Percentiles rank a stretch among this genome's conserved stretches.
Conservation (phyloP, 2,329 filamentous ascomycete species). For the Stachybotrys chartarum region DNA sequence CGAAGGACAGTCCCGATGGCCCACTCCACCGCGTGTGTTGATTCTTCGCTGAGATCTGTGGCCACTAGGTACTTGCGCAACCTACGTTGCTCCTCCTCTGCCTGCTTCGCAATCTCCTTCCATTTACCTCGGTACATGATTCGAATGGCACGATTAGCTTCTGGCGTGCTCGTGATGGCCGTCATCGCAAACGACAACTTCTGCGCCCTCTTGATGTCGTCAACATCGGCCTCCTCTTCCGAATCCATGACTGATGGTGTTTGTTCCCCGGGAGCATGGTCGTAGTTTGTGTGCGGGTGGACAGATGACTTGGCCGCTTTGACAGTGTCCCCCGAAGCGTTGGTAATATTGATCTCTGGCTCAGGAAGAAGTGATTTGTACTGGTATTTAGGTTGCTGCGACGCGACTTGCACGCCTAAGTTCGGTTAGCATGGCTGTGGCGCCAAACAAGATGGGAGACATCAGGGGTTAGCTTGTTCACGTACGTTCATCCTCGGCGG, state of each 20-base stretch:
- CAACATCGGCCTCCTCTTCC: constrained; percentile 77
- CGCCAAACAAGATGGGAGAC: background rate
- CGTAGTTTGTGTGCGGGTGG: constrained; percentile 81
- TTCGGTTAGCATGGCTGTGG: constrained; percentile 11
- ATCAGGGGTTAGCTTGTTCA: constrained; percentile 10
- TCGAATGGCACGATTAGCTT: constrained; percentile 73
- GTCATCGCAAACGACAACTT: constrained; percentile 77
- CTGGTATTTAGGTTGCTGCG: constrained; percentile 41
- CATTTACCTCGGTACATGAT: constrained; percentile 91
- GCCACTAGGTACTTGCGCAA: constrained; percentile 92
- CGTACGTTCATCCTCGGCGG: constrained; percentile 73
- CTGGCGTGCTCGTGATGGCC: constrained; percentile 66
- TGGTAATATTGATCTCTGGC: constrained; percentile 58
- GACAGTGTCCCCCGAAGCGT: constrained; percentile 53
- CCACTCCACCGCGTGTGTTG: constrained; percentile 93
- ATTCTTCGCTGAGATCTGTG: constrained; percentile 89
- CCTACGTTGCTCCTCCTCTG: constrained; percentile 69
- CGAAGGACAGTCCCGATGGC: constrained; percentile 90
- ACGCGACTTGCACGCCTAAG: constrained; percentile 45
- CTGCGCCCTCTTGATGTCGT: constrained; percentile 82
- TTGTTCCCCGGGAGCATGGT: constrained; percentile 53
- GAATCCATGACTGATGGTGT: constrained; percentile 61
- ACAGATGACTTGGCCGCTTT: constrained; percentile 51
- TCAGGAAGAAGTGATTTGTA: constrained; percentile 61
- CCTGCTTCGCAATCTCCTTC: constrained; percentile 64